These are phyloP conservation scores for Geotrichum fermentans DNA, from an alignment of 1,139 yeast species.

Conservation along the genomic window DNA sequence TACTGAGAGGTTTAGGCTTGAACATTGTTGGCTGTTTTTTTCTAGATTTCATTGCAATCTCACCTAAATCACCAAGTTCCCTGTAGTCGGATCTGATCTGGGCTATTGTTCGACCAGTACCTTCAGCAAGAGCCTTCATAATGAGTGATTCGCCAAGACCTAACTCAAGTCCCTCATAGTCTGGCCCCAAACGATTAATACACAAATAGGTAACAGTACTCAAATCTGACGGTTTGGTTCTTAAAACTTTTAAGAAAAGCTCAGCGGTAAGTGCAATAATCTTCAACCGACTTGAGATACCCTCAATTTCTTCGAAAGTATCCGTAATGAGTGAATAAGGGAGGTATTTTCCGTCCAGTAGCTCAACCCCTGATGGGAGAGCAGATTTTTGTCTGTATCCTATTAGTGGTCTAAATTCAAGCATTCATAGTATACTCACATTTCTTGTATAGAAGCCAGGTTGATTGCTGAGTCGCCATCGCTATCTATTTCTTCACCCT, in stretches of 20 bases:
- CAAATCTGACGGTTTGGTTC: slow-evolving; percentile 54
- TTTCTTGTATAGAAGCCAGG: background rate
- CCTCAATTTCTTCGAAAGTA: slow-evolving; percentile 70
- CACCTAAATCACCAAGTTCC: slow-evolving; percentile 83
- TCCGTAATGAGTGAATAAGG: slow-evolving; percentile 42
- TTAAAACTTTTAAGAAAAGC: slow-evolving; percentile 60
- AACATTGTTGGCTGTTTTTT: slow-evolving; percentile 89
- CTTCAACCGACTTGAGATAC: slow-evolving; percentile 74
- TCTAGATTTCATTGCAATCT: slow-evolving; percentile 79
- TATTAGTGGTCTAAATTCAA: background rate
- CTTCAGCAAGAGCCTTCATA: slow-evolving; percentile 82
- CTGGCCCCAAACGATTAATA: slow-evolving; percentile 89
- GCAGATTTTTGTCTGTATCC: slow-evolving; percentile 5
- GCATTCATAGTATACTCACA: background rate
- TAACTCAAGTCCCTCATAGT: slow-evolving; percentile 86
- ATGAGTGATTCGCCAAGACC: slow-evolving; percentile 89
- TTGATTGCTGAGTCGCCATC: background rate
- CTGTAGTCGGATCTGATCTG: slow-evolving; percentile 72
- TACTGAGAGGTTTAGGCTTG: slow-evolving; percentile 75
- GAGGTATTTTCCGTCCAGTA: slow-evolving; percentile 12
- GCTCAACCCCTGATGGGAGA: slow-evolving; percentile 6
- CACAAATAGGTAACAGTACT: slow-evolving; percentile 73
- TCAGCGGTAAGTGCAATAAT: slow-evolving; percentile 70
- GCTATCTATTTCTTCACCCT: background rate
- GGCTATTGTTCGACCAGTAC: slow-evolving; percentile 74